A percentile compares a stretch with the other conserved stretches of the same genome.
phyloP scores from a whole-genome alignment of 2,329 filamentous ascomycete genomes.

The Fusarium sp. region DNA sequence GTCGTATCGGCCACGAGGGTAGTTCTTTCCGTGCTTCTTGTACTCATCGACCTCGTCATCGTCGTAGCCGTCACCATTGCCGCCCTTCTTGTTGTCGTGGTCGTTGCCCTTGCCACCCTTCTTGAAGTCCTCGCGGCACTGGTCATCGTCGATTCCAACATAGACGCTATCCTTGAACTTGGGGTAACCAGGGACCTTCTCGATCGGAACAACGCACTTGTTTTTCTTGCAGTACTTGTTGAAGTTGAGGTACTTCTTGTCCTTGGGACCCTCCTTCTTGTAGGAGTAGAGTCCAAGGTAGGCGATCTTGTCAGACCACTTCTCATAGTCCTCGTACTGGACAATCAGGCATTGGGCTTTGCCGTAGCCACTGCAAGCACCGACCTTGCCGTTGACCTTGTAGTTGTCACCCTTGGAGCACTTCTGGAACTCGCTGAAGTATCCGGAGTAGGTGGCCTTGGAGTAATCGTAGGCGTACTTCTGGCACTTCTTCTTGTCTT shows the following conservation, averaged over 20 bases:
- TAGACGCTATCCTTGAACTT: slow-evolving; percentile 24
- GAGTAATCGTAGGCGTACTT: slow-evolving; percentile 24
- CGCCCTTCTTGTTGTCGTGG: not conserved
- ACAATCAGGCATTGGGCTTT: slow-evolving; percentile 31
- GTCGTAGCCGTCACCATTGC: not conserved
- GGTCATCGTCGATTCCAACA: slow-evolving; percentile 33
- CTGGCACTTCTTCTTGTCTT: slow-evolving; percentile 34
- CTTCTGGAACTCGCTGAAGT: slow-evolving; percentile 6
- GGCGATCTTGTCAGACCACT: slow-evolving; percentile 24
- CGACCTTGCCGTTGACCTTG: slow-evolving; percentile 30
- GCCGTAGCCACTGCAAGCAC: slow-evolving; percentile 8
- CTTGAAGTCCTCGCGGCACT: slow-evolving; percentile 23
- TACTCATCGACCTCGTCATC: not conserved
- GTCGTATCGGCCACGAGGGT: not conserved
- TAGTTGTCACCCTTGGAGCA: slow-evolving; percentile 31
- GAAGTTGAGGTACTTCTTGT: slow-evolving; percentile 34
- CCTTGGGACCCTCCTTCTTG: slow-evolving; percentile 2
- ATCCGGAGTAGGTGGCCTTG: slow-evolving; percentile 21
- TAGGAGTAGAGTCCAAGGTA: slow-evolving; percentile 34
- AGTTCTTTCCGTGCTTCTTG: not conserved
- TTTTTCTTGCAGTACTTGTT: slow-evolving; percentile 32
- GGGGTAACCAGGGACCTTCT: slow-evolving; percentile 31
- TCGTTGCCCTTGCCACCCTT: not conserved
- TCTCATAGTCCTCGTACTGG: slow-evolving; percentile 27
- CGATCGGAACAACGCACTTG: slow-evolving; percentile 33